A percentile compares a stretch with the other conserved stretches of the same genome.
Conservation (phyloP, 768 basidiomycete genomes). For the Galerina sulciceps region DNA sequence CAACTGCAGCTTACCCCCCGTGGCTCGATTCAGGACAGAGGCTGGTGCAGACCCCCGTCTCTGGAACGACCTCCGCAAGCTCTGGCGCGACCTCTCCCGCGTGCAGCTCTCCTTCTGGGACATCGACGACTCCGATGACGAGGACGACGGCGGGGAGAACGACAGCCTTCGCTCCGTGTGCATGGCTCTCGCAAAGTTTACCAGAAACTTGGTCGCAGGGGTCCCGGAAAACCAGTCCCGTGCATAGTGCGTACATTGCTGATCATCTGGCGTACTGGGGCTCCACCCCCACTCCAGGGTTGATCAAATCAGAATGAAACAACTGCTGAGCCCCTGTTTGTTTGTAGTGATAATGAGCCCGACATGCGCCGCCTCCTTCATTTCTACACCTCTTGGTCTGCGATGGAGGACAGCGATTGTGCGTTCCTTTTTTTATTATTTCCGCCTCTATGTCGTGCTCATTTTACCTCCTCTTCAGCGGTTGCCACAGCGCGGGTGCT, state of each 20-base stretch:
- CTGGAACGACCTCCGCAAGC: constrained; percentile 56
- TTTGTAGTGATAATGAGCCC: constrained; percentile 68
- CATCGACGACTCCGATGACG: constrained; percentile 48
- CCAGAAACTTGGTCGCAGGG: constrained; percentile 83
- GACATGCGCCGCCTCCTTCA: constrained; percentile 70
- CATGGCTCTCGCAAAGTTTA: constrained; percentile 71
- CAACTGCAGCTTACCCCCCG: neutral
- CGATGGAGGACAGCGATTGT: constrained; percentile 67
- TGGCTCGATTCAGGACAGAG: constrained; percentile 30
- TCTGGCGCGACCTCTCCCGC: constrained; percentile 59
- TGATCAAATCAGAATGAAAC: constrained; percentile 5
- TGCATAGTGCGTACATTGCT: constrained; percentile 65
- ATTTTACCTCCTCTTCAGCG: constrained; percentile 45
- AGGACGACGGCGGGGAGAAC: constrained; percentile 25
- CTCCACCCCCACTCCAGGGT: neutral
- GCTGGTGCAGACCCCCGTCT: constrained; percentile 47
- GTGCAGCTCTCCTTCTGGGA: constrained; percentile 57
- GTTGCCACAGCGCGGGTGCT: constrained; percentile 66
- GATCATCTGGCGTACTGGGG: constrained; percentile 6
- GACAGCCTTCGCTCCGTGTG: constrained; percentile 43
- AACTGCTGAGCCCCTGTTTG: constrained; percentile 1
- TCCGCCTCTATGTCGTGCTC: constrained; percentile 6
- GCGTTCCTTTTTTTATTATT: constrained; percentile 22
- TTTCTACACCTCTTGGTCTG: constrained; percentile 77
- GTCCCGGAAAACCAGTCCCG: constrained; percentile 69